Evolutionary conservation across 441 rosid genomes (phyloP).

Genomic region (Croton setiger): DNA sequence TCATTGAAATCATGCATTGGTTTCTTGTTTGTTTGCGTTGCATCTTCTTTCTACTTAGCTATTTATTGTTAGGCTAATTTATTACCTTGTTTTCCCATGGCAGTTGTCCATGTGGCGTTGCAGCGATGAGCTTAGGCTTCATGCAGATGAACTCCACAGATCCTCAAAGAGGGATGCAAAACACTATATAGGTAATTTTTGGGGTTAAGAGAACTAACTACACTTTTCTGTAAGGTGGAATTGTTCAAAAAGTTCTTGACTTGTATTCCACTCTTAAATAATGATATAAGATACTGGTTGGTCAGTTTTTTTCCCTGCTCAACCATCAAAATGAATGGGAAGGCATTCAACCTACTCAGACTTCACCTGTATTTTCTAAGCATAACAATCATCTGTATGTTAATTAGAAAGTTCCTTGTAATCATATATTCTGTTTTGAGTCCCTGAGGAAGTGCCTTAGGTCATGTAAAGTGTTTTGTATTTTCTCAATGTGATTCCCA

Average conservation of each 20-base stretch:
- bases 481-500: neutral
- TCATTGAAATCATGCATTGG: neutral
- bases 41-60: neutral
- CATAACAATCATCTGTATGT: neutral
- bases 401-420: neutral
- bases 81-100: slow-evolving; percentile 17
- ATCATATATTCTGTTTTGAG: neutral
- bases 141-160: slow-evolving; percentile 65
- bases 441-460: neutral
- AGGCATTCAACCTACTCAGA: neutral
- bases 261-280: neutral
- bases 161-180: slow-evolving; percentile 79
- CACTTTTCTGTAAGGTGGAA: neutral
- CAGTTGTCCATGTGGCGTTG: slow-evolving; percentile 99
- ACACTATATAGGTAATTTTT: slow-evolving; percentile 72
- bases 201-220: neutral
- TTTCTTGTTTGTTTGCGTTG: neutral
- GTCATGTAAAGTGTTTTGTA: neutral
- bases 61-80: slow-evolving; percentile 11
- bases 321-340: neutral
- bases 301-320: neutral
- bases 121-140: slow-evolving; percentile 72
- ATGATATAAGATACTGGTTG: neutral
- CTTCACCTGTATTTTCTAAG: slow-evolving; percentile 12
- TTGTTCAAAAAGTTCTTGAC: neutral